Evolutionary conservation across 805 yeast genomes (phyloP).

Genomic region (Cyberlindnera amylophila): DNA sequence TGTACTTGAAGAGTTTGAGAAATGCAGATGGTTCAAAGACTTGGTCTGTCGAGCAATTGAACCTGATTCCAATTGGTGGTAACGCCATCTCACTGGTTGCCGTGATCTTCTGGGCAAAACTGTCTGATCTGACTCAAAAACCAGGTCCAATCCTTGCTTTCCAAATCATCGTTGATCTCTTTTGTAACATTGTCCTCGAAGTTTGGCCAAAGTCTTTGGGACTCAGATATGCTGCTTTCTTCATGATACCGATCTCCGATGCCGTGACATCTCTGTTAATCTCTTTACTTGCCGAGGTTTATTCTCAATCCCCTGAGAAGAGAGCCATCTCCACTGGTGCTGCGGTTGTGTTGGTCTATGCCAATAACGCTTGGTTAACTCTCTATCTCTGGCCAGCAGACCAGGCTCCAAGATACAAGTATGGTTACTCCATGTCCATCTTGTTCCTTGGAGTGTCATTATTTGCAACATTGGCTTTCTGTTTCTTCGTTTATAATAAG

Average conservation of each 20-base stretch:
- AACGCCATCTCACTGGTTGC: constrained; percentile 15
- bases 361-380: constrained; percentile 42
- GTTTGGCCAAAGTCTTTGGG: constrained; percentile 11
- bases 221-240: constrained; percentile 16
- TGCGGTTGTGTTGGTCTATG: constrained; percentile 42
- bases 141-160: constrained; percentile 5
- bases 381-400: constrained; percentile 40
- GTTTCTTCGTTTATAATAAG: not conserved
- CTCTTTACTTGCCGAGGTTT: constrained; percentile 17
- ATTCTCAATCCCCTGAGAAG: constrained; percentile 34
- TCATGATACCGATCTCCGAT: constrained; percentile 13
- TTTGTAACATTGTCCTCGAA: constrained; percentile 9
- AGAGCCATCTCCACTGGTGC: constrained; percentile 38
- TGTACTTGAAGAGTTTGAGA: constrained; percentile 17
- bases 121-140: constrained; percentile 14
- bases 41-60: constrained; percentile 13
- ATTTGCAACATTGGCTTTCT: not conserved
- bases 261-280: constrained; percentile 12
- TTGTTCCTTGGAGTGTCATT: constrained; percentile 5
- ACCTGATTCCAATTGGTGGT: constrained; percentile 23
- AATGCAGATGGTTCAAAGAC: constrained; percentile 13
- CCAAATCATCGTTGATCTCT: constrained; percentile 4
- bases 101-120: constrained; percentile 13
- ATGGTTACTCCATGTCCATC: constrained; percentile 30
- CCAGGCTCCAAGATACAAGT: constrained; percentile 40